Percentiles rank a stretch among this genome's conserved stretches.
Evolutionary conservation across 2,329 filamentous ascomycete genomes (phyloP).

Genomic region (Diaporthe citriasiana): DNA sequence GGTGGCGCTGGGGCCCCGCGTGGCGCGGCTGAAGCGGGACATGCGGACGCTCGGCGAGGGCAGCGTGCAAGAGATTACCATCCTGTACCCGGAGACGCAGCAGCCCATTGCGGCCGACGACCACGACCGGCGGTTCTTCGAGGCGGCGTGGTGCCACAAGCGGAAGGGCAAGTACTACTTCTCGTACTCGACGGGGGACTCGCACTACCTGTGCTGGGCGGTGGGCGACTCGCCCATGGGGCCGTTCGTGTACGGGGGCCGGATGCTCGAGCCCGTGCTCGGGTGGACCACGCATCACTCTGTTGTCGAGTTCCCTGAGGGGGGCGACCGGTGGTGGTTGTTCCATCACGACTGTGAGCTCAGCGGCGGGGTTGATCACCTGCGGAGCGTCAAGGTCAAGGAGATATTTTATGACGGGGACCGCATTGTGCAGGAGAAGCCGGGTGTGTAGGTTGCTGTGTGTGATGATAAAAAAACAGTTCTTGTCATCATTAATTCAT

Average conservation of each 20-base stretch:
- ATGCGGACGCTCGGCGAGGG: constrained; percentile 72
- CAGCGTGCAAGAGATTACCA: constrained; percentile 71
- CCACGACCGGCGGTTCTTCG: constrained; percentile 83
- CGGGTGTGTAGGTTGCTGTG: constrained; percentile 24
- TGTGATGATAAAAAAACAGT: background rate
- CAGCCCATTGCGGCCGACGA: constrained; percentile 74
- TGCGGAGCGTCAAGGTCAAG: constrained; percentile 80
- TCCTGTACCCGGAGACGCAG: constrained; percentile 74
- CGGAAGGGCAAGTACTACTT: constrained; percentile 79
- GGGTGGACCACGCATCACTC: constrained; percentile 89
- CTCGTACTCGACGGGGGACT: constrained; percentile 83
- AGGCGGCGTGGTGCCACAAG: constrained; percentile 86
- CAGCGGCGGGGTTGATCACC: constrained; percentile 77
- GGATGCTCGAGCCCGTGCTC: constrained; percentile 80
- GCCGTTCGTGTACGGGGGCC: constrained; percentile 79
- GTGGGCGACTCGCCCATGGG: constrained; percentile 75
- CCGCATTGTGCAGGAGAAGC: constrained; percentile 66
- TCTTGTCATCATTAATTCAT: background rate
- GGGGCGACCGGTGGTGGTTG: constrained; percentile 73
- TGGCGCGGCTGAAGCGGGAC: constrained; percentile 73
- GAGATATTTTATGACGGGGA: constrained; percentile 80
- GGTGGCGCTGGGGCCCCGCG: constrained; percentile 74
- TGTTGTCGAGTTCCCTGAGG: constrained; percentile 77
- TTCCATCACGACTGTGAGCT: constrained; percentile 83
- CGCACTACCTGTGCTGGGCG: constrained; percentile 81